A percentile compares a stretch with the other conserved stretches of the same genome.
Evolutionary conservation across 352 stramenopile species (phyloP).

Genomic region (Phytophthora brassicae): DNA sequence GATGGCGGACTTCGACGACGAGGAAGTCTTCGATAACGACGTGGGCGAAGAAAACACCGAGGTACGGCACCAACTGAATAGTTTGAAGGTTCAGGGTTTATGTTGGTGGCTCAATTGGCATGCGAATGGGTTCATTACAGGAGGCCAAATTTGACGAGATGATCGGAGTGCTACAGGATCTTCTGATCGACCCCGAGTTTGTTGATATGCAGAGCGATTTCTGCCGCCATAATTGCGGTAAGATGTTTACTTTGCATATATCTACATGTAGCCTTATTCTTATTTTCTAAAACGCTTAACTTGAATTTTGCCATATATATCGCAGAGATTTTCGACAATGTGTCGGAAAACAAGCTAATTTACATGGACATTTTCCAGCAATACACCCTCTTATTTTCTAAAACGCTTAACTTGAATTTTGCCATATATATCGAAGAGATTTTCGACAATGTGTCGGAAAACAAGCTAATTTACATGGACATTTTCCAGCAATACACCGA

Average conservation of each 20-base stretch:
- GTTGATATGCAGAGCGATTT: conserved; percentile 79
- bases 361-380: conserved; percentile 83
- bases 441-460: conserved; percentile 83
- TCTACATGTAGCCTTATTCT: too few species aligned
- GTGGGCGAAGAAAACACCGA: conserved; percentile 69
- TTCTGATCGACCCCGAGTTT: conserved; percentile 81
- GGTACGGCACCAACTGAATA: conserved; percentile 10
- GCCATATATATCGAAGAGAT: conserved; percentile 70
- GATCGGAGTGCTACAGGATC: conserved; percentile 76
- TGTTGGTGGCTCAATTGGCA: not conserved
- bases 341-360: conserved; percentile 83
- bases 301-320: too few species aligned
- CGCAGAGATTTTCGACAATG: conserved; percentile 82
- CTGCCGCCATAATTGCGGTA: conserved; percentile 79
- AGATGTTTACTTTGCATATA: too few species aligned
- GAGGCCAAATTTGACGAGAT: conserved; percentile 80
- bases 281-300: too few species aligned
- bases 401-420: too few species aligned
- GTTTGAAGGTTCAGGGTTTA: too few species aligned
- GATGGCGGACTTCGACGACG: conserved; percentile 57
- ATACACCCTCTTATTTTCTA: too few species aligned
- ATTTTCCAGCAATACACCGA: conserved; percentile 79
- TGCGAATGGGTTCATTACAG: conserved; percentile 9
- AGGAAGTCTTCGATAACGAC: conserved; percentile 70
- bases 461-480: conserved; percentile 84